Conservation (phyloP, 805 yeast species). For the Candida incommunis region DNA sequence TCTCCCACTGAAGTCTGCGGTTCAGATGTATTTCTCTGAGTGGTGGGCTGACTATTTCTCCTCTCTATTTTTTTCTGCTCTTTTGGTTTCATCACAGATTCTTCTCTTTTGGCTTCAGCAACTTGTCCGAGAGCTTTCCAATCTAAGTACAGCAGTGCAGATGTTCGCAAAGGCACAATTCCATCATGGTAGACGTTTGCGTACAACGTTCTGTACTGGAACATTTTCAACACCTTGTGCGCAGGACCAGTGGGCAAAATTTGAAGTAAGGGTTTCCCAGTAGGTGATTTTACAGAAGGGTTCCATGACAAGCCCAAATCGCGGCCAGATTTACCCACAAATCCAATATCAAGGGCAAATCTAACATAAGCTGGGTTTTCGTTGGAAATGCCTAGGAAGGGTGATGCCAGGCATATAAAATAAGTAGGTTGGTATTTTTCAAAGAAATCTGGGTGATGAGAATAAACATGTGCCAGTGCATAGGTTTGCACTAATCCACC, state of each 20-base stretch:
- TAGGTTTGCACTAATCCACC: slow-evolving; percentile 90
- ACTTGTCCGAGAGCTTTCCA: slow-evolving; percentile 60
- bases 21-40: slow-evolving; percentile 3
- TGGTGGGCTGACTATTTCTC: slow-evolving; percentile 8
- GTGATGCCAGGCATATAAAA: slow-evolving; percentile 75
- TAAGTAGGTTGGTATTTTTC: slow-evolving; percentile 52
- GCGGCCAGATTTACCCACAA: slow-evolving; percentile 86
- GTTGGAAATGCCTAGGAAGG: slow-evolving; percentile 72
- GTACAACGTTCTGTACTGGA: slow-evolving; percentile 63
- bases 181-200: slow-evolving; percentile 92
- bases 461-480: slow-evolving; percentile 66
- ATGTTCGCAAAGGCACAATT: slow-evolving; percentile 84
- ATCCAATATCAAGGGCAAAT: slow-evolving; percentile 71
- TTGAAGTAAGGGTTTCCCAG: slow-evolving; percentile 50
- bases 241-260: slow-evolving; percentile 68
- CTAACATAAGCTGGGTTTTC: slow-evolving; percentile 83
- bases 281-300: slow-evolving; percentile 13
- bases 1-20: slow-evolving; percentile 24
- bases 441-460: slow-evolving; percentile 56
- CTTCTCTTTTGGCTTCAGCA: slow-evolving; percentile 18
- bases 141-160: slow-evolving; percentile 73
- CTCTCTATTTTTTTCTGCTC: slow-evolving; percentile 1
- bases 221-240: slow-evolving; percentile 43
- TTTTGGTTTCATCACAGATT: neutral
- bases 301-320: slow-evolving; percentile 58